Base-by-base conservation (phyloP, 306 rosid species). In the Comarum palustre region DNA sequence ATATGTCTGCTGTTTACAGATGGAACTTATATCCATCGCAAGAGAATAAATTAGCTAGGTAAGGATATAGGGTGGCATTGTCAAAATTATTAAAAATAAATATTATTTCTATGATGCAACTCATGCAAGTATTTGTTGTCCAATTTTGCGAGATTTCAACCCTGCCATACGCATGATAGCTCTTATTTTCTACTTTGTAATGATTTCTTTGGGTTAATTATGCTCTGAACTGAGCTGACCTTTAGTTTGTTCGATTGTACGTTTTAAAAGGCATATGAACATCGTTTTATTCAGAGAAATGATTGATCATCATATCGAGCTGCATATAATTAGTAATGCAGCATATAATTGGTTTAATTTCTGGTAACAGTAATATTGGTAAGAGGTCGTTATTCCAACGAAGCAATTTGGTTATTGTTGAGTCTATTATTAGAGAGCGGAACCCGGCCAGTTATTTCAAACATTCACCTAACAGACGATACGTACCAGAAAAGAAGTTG, bases 261-360 rank as follows among this genome's bases (percentile, higher is more conserved):
- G 31, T n/a, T 71, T 81, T 47, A 58, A 71, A 73, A 75, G 59
- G 82, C 75, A n/a, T n/a, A 48, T 76, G 79, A 68, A 75, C 57
- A 61, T 16, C 22, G 14, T 32, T 7, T 31, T 31, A 31, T 32
- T 15, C 38, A 2, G 43, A 2, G 67, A 32, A 34, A 61, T 61
- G 43, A 61, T 61, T 61, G 43, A 61, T 61, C 67, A 62, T 62
- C 45, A 62, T 32, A 57, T 57, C 62, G 62, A 57, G 62, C 34
- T 24, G 7, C 0, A 59, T 59, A 15, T 6, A 59, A 29, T 15
- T 15, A 59, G 64, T 59, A 59, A 27, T 27, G 38, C 64, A 25
- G 42, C n/a, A 62, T 62, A 34, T 32, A 5, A 32, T 19, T 62
- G 45, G 45, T 29, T 34, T 8, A 34, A 16, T 62, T 34, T 62